Evolutionary conservation across 495 filamentous ascomycete species (phyloP).

Genomic region (Venustampulla echinocandica): DNA sequence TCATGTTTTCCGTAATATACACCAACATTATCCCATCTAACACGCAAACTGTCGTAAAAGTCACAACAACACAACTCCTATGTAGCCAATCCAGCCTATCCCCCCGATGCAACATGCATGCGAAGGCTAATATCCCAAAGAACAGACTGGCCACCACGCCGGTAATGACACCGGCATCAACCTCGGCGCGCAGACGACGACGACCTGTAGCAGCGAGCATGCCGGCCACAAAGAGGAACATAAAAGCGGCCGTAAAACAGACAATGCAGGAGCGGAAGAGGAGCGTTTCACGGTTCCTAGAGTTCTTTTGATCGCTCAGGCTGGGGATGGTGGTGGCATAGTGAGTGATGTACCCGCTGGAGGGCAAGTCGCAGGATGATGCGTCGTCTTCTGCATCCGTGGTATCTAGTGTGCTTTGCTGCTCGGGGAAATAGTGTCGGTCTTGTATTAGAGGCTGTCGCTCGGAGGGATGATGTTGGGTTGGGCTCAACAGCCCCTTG

Average conservation of each 20-base stretch:
- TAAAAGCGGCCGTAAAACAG: conserved; percentile 36
- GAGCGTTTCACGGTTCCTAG: conserved; percentile 34
- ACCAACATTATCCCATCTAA: conserved; percentile 43
- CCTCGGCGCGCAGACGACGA: conserved; percentile 43
- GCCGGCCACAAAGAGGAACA: conserved; percentile 46
- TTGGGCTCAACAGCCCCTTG: conserved; percentile 32
- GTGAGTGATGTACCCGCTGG: conserved; percentile 31
- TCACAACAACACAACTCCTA: conserved; percentile 32
- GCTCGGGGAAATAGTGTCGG: conserved; percentile 12
- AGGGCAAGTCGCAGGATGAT: conserved; percentile 27
- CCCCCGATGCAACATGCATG: conserved; percentile 37
- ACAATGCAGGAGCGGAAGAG: conserved; percentile 36
- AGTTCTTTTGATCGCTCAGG: conserved; percentile 30
- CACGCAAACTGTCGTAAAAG: conserved; percentile 39
- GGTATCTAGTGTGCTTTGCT: conserved; percentile 5
- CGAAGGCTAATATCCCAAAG: conserved; percentile 45
- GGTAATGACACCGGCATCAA: conserved; percentile 51
- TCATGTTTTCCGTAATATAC: conserved; percentile 31
- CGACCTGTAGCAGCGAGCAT: conserved; percentile 46
- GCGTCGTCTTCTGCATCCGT: conserved; percentile 20
- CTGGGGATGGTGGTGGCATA: conserved; percentile 37
- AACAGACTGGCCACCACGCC: conserved; percentile 47
- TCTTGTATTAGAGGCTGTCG: conserved; percentile 10
- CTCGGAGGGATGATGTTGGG: conserved; percentile 4
- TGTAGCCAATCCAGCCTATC: conserved; percentile 33